Base-by-base conservation (phyloP, 2,329 filamentous ascomycete genomes). In the Trichoderma koningii region DNA sequence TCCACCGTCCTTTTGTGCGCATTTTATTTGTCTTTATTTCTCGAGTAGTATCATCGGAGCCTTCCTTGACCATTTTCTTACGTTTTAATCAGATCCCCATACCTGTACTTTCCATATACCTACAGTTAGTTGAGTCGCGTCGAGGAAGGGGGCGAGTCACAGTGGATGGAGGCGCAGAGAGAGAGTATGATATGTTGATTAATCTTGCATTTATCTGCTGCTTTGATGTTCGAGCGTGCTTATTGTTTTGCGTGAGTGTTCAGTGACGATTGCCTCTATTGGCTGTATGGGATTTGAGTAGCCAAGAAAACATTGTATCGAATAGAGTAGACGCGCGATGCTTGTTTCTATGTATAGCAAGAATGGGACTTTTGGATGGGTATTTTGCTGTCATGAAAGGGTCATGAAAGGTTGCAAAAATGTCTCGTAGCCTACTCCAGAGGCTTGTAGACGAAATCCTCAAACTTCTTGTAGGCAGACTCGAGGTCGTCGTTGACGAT, bases 401-500 rank as follows among this genome's bases (percentile, higher is more conserved):
- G 28, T n/a, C 10, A 48, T 50, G 52, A 42, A 41, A 42, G 38
- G 52, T 50, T 34, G 23, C 44, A 41, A 38, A 38, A 12, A 12
- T 21, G 44, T 56, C n/a, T 56, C 5, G 34, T 10, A 14, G 4
- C 51, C 56, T 64, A 51, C 41, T 55, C 41, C 6, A 15, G 38
- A 9, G 70, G 62, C 51, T 77, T 76, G 72, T 81, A 83, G 56
- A 85, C 76, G 66, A 78, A 84, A 1, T 76, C 75, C 66, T 84
- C 86, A 28, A 87, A 75, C 72, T 85, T 77, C 72, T 78, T 77
- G 76, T 84, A 86, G 0, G 85, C 83, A 67, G 70, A 76, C 56
- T 83, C 80, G 17, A 84, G 75, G 70, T 84, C 73, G 66, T 78
- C 75, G 66, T 79, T 79, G 67, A 79, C 72, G 50, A 79, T 77